Base-by-base conservation (phyloP, 2,329 filamentous ascomycete genomes). In the Rhytidhysteron rufulum region DNA sequence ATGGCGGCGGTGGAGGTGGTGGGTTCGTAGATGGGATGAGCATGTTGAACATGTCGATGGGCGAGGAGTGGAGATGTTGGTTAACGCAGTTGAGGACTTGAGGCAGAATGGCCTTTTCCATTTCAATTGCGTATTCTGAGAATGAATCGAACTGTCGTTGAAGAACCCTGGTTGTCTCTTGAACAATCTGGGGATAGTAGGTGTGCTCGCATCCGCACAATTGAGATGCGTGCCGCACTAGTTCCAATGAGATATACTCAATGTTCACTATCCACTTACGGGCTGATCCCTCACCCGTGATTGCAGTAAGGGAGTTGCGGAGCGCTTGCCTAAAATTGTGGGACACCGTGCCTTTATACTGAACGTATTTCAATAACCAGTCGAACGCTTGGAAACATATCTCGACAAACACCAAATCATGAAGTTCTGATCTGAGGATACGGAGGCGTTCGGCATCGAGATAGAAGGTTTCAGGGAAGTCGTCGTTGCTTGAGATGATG, bases 391-490 rank as follows among this genome's bases (percentile, higher is more conserved):
- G 68, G 52, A 70, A 70, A 57, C 77, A 80, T 25, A 81, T 71
- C 24, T 74, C 69, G 36, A 78, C 69, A 43, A 72, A 73, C 44
- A 80, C 68, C 8, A 74, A 53, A 44, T 74, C 72, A 50, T 79
- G 74, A 3, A 82, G 61, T 32, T 79, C 75, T 2, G 63, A 55
- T 31, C 73, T 71, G 20, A 83, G 57, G n/a, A 66, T 57, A 44
- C 69, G 70, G 5, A 83, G 60, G 18, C 79, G 75, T 27, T 77
- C 72, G 5, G 65, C 62, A 49, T 83, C 79, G 33, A 81, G 71
- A 32, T 74, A 69, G 53, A 82, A 80, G 0, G 78, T 78, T 25
- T 74, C 71, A 0, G 78, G 78, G 29, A 78, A 71, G 8, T 58
- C 55, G 9, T 45, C 38, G 10, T 41, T 41, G 34, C 62, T 65